Evolutionary conservation across 352 stramenopile genomes (phyloP).

Genomic region (Globisporangium nodosum): DNA sequence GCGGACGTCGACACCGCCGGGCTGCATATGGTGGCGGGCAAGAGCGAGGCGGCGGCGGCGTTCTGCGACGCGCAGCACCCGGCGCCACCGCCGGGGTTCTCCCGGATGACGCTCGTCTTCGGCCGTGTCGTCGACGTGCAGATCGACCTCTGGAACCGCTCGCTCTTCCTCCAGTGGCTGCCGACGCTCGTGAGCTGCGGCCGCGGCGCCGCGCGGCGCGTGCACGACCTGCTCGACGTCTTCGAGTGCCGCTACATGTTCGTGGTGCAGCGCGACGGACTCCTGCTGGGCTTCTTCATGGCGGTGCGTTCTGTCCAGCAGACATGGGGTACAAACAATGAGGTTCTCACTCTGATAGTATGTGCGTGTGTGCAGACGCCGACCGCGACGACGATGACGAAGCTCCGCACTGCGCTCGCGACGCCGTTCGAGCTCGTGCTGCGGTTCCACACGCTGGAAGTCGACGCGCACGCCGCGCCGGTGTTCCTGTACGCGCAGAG

Average conservation of each 20-base stretch:
- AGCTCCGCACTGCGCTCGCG: constrained; percentile 29
- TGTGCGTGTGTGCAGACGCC: constrained; percentile 16
- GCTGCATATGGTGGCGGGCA: constrained; percentile 18
- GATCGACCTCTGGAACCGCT: constrained; percentile 65
- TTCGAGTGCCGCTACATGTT: constrained; percentile 64
- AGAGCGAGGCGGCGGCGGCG: constrained; percentile 15
- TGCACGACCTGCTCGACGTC: constrained; percentile 18
- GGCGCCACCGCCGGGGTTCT: constrained; percentile 18
- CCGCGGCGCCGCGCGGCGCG: constrained; percentile 11
- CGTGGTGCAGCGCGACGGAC: constrained; percentile 56
- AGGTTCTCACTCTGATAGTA: too few relatives aligned
- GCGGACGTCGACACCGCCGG: constrained; percentile 5
- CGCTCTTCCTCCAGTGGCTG: constrained; percentile 40
- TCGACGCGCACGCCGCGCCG: constrained; percentile 16
- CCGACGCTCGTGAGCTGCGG: constrained; percentile 12
- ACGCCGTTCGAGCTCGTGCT: constrained; percentile 54
- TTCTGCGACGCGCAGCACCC: constrained; percentile 3
- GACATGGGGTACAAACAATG: too few relatives aligned
- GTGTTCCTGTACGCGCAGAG: constrained; percentile 68
- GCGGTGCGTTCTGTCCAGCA: constrained; percentile 13
- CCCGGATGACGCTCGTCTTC: constrained; percentile 51
- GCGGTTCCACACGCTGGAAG: constrained; percentile 32
- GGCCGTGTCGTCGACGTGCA: constrained; percentile 47
- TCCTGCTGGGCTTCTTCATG: constrained; percentile 57
- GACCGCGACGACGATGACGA: constrained; percentile 46